Percentiles rank a stretch among this genome's conserved stretches.
These are phyloP conservation scores for Aureobasidium namibiae DNA, from an alignment of 2,329 filamentous ascomycete species.

Conservation along the genomic window DNA sequence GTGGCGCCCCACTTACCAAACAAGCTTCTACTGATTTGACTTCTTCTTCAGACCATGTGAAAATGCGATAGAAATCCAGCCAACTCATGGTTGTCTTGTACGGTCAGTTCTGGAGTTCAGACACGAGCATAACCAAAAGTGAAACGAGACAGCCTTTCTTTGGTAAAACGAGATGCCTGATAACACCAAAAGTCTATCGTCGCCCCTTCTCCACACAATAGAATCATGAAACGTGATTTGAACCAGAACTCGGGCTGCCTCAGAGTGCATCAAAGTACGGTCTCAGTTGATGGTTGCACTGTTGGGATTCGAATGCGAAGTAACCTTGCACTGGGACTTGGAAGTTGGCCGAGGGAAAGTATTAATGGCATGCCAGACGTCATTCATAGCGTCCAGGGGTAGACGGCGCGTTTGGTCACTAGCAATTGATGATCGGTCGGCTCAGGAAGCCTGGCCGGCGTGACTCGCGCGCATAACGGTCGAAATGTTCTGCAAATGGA, in stretches of 20 bases:
- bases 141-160: not conserved
- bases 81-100: not conserved
- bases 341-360: not conserved
- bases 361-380: not conserved
- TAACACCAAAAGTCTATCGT: not conserved
- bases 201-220: slow-evolving; percentile 9
- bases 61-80: not conserved
- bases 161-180: not conserved
- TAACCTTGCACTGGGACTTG: not conserved
- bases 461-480: slow-evolving; percentile 11
- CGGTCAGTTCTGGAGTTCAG: not conserved
- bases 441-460: not conserved
- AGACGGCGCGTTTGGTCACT: slow-evolving; percentile 1
- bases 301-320: not conserved
- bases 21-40: not conserved
- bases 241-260: slow-evolving; percentile 7
- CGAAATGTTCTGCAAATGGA: slow-evolving; percentile 2
- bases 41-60: not conserved
- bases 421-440: not conserved
- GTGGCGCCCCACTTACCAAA: slow-evolving; percentile 6
- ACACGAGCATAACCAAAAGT: not conserved
- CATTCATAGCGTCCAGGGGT: not conserved
- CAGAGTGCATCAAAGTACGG: not conserved
- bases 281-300: not conserved
- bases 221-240: slow-evolving; percentile 5